Conservation (phyloP, 257 asterid species). For the Petunia axillaris region DNA sequence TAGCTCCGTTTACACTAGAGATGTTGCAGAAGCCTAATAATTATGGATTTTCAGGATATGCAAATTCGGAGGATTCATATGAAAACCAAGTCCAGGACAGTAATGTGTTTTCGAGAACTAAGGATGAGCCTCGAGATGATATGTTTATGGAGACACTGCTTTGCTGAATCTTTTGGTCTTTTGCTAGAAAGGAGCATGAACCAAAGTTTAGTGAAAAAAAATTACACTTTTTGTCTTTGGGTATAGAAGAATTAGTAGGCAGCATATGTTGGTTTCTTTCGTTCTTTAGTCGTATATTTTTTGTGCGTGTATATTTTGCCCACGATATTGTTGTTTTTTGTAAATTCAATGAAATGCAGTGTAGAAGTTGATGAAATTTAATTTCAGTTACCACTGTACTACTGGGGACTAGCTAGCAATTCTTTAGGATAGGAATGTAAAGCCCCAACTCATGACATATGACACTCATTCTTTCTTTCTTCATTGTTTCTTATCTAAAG, state of each 20-base stretch:
- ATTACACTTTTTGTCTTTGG: neutral
- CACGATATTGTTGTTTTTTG: conserved; percentile 7
- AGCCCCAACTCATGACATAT: conserved; percentile 23
- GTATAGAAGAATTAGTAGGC: neutral
- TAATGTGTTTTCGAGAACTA: conserved; percentile 41
- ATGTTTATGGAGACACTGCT: conserved; percentile 52
- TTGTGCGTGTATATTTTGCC: conserved; percentile 17
- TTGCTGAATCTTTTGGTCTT: conserved; percentile 29
- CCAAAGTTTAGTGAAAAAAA: neutral
- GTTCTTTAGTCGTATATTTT: neutral
- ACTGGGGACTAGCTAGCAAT: neutral
- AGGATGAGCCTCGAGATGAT: conserved; percentile 73
- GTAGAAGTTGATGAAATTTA: neutral
- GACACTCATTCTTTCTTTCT: conserved; percentile 22
- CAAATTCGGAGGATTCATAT: conserved; percentile 35
- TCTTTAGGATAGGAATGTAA: conserved; percentile 25
- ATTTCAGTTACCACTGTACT: conserved; percentile 2
- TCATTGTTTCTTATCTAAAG: neutral
- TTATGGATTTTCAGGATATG: conserved; percentile 44
- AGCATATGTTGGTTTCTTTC: conserved; percentile 22
- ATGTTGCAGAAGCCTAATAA: conserved; percentile 48
- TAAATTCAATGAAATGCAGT: conserved; percentile 22
- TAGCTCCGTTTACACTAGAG: conserved; percentile 47
- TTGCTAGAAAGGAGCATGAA: neutral
- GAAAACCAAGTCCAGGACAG: conserved; percentile 33